These are phyloP conservation scores for Teratosphaeria epicoccoides DNA, from an alignment of 2,329 filamentous ascomycete genomes.

Conservation along the genomic window DNA sequence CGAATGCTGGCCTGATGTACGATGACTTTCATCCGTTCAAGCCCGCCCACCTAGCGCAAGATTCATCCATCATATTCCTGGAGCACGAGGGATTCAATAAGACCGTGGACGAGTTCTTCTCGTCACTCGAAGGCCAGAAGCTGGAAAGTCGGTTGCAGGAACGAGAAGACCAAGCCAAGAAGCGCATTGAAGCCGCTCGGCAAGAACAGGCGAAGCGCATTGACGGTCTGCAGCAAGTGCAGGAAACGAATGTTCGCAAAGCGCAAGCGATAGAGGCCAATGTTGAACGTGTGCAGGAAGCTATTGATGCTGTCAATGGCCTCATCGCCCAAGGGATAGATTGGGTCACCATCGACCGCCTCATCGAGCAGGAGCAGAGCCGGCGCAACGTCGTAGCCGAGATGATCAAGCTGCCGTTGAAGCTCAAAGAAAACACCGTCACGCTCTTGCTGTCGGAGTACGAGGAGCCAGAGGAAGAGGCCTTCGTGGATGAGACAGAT, in stretches of 20 bases:
- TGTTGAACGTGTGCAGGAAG: conserved; percentile 80
- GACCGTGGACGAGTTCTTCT: conserved; percentile 94
- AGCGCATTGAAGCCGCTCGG: conserved; percentile 74
- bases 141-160: conserved; percentile 75
- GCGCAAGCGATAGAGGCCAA: conserved; percentile 87
- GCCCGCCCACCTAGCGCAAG: conserved; percentile 65
- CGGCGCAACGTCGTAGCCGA: conserved; percentile 74
- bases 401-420: conserved; percentile 77
- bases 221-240: conserved; percentile 69
- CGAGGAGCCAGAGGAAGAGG: conserved; percentile 51
- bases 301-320: conserved; percentile 82
- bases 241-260: conserved; percentile 75
- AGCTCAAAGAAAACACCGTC: conserved; percentile 79
- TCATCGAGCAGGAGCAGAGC: conserved; percentile 79
- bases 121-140: conserved; percentile 87
- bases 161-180: conserved; percentile 67
- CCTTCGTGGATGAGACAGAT: conserved; percentile 52
- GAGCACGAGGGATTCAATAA: conserved; percentile 80
- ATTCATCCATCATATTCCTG: conserved; percentile 56
- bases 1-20: conserved; percentile 53
- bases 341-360: conserved; percentile 79
- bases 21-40: conserved; percentile 93
- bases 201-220: conserved; percentile 77
- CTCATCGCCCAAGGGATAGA: conserved; percentile 94
- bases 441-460: conserved; percentile 69